These are phyloP conservation scores for Ogataea henricii DNA, from an alignment of 805 yeast genomes.

Conservation along the genomic window DNA sequence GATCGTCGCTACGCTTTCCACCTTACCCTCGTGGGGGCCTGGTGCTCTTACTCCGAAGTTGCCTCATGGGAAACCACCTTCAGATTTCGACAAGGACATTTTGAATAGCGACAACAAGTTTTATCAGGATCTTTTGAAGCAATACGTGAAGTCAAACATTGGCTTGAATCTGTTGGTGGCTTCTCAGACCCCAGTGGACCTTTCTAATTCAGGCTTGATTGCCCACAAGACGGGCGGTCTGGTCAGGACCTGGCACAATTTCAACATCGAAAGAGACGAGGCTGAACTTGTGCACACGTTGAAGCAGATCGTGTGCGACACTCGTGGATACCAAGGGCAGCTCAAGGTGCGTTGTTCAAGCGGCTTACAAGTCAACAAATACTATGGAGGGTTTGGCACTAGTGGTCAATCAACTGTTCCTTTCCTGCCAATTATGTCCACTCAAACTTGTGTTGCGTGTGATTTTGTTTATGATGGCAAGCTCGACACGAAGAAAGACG, in stretches of 20 bases:
- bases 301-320: conserved; percentile 48
- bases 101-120: conserved; percentile 62
- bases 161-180: conserved; percentile 80
- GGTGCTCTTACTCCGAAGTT: conserved; percentile 61
- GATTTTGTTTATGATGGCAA: conserved; percentile 77
- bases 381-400: conserved; percentile 61
- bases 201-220: conserved; percentile 70
- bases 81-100: conserved; percentile 47
- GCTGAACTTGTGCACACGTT: conserved; percentile 59
- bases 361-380: conserved; percentile 78
- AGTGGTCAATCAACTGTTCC: conserved; percentile 56
- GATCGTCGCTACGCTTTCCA: conserved; percentile 64
- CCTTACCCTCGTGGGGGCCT: conserved; percentile 79
- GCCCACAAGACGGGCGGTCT: conserved; percentile 71
- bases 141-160: conserved; percentile 56
- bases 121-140: conserved; percentile 60
- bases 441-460: conserved; percentile 68
- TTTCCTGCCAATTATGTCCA: conserved; percentile 61
- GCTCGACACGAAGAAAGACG: conserved; percentile 67
- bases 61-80: conserved; percentile 35
- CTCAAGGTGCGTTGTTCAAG: conserved; percentile 83
- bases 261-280: conserved; percentile 70
- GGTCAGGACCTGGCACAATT: conserved; percentile 64
- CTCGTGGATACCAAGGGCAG: conserved; percentile 76
- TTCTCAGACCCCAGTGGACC: conserved; percentile 61